Evolutionary conservation across 23 red algal species (phyloP).

Genomic region (Gracilaria domingensis): DNA sequence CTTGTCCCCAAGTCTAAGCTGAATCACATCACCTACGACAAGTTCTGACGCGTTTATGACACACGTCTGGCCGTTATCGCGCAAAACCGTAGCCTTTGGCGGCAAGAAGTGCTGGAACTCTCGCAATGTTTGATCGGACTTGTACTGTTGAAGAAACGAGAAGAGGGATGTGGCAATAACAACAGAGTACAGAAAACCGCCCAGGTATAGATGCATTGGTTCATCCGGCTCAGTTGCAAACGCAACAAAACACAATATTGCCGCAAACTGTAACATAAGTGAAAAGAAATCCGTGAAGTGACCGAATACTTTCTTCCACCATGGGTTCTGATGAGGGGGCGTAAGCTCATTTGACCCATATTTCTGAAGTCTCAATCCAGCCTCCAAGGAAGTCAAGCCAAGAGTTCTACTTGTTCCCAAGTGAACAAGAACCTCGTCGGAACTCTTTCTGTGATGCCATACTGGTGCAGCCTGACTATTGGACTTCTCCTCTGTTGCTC

Average conservation of each 20-base stretch:
- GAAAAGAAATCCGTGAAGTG: constrained; percentile 85
- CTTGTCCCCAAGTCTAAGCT: constrained; percentile 77
- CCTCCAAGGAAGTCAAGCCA: constrained; percentile 54
- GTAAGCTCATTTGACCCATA: constrained; percentile 63
- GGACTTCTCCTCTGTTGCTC: background rate
- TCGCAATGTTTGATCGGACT: constrained; percentile 59
- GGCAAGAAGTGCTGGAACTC: constrained; percentile 76
- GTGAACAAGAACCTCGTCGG: constrained; percentile 3
- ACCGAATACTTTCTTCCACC: constrained; percentile 43
- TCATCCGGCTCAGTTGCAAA: constrained; percentile 50
- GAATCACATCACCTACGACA: constrained; percentile 83
- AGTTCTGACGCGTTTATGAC: constrained; percentile 69
- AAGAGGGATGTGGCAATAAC: constrained; percentile 70
- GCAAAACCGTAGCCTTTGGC: constrained; percentile 59
- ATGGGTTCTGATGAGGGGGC: constrained; percentile 47
- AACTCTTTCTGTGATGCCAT: constrained; percentile 59
- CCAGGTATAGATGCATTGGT: constrained; percentile 70
- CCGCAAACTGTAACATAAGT: constrained; percentile 69
- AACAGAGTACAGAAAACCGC: constrained; percentile 54
- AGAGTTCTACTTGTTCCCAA: constrained; percentile 32
- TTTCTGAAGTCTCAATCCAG: constrained; percentile 52
- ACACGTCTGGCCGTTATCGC: constrained; percentile 66
- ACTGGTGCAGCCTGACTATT: background rate
- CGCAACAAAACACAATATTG: constrained; percentile 34
- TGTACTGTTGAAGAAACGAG: constrained; percentile 59